These are phyloP conservation scores for Chaetomiaceae sp. DNA, from an alignment of 2,329 filamentous ascomycete genomes.

Conservation along the genomic window DNA sequence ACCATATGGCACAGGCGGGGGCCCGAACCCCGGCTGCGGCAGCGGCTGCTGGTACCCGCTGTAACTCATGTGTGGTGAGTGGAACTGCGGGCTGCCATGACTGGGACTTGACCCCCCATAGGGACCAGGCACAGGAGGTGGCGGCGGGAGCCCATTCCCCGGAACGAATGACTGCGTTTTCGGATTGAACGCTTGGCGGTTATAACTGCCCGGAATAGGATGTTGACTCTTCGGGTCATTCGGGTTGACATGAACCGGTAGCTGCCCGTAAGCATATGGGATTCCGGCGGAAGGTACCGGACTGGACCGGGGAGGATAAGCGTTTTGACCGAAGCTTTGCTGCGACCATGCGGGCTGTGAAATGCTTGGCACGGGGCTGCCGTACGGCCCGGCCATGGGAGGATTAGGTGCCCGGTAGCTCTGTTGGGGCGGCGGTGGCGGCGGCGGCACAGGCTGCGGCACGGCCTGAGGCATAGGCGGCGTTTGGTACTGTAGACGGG, in stretches of 20 bases:
- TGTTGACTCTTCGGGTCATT: constrained; percentile 73
- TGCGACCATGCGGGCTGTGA: constrained; percentile 36
- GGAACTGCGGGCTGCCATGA: constrained; percentile 51
- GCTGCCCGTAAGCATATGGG: constrained; percentile 74
- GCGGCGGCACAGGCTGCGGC: constrained; percentile 22
- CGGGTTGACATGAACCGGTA: constrained; percentile 65
- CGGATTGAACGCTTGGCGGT: constrained; percentile 84
- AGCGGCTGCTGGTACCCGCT: constrained; percentile 44
- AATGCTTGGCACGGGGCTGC: constrained; percentile 32
- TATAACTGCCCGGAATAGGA: constrained; percentile 74
- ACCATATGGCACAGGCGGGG: constrained; percentile 40
- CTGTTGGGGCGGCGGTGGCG: constrained; percentile 21
- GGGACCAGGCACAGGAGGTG: constrained; percentile 39
- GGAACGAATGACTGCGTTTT: constrained; percentile 92
- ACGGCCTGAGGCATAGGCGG: constrained; percentile 29
- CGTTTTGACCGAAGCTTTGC: constrained; percentile 29
- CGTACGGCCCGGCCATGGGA: constrained; percentile 34
- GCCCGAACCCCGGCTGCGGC: constrained; percentile 38
- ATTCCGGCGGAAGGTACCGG: constrained; percentile 34
- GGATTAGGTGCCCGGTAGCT: constrained; percentile 36
- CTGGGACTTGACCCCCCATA: constrained; percentile 48
- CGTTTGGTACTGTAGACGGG: constrained; percentile 33
- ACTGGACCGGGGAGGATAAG: constrained; percentile 28
- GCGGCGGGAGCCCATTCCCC: constrained; percentile 47
- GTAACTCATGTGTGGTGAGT: constrained; percentile 48